Evolutionary conservation across 805 yeast genomes (phyloP).

Genomic region (Kodamaea sagamina): DNA sequence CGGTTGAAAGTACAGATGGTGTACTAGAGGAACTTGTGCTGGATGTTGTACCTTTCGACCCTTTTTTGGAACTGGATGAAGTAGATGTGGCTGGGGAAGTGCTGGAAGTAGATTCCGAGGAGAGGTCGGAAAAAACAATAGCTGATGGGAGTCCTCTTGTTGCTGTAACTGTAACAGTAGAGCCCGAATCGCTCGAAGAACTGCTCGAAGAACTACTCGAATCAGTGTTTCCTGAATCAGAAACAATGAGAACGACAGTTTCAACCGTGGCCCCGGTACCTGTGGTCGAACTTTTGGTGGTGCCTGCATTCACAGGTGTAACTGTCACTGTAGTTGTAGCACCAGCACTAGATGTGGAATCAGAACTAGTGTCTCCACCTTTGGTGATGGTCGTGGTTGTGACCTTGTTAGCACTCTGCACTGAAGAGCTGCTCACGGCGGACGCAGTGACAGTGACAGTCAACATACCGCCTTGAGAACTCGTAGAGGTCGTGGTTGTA

Average conservation of each 20-base stretch:
- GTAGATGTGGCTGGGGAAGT: too few relatives aligned
- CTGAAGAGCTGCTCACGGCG: constrained; percentile 4
- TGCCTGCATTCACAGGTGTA: background rate
- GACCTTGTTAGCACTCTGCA: background rate
- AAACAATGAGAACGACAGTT: background rate
- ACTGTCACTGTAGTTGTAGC: constrained; percentile 1
- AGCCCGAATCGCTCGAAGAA: too few relatives aligned
- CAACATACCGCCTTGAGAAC: constrained; percentile 11
- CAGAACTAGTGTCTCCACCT: background rate
- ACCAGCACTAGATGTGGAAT: background rate
- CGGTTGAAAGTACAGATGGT: too few relatives aligned
- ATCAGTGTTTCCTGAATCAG: background rate
- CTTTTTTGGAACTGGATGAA: too few relatives aligned
- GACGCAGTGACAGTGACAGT: constrained; percentile 15
- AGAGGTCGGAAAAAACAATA: too few relatives aligned
- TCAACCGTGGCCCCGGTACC: background rate
- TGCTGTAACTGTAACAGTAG: too few relatives aligned
- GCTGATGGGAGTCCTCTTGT: too few relatives aligned
- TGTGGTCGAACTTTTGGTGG: background rate
- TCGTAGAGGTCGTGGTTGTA: constrained; percentile 6
- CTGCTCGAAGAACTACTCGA: too few relatives aligned
- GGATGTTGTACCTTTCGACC: too few relatives aligned
- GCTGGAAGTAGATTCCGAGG: too few relatives aligned
- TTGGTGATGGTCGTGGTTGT: background rate
- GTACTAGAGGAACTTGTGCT: too few relatives aligned